Evolutionary conservation across 2,329 filamentous ascomycete genomes (phyloP).

Genomic region (Ophiostoma perfectum): DNA sequence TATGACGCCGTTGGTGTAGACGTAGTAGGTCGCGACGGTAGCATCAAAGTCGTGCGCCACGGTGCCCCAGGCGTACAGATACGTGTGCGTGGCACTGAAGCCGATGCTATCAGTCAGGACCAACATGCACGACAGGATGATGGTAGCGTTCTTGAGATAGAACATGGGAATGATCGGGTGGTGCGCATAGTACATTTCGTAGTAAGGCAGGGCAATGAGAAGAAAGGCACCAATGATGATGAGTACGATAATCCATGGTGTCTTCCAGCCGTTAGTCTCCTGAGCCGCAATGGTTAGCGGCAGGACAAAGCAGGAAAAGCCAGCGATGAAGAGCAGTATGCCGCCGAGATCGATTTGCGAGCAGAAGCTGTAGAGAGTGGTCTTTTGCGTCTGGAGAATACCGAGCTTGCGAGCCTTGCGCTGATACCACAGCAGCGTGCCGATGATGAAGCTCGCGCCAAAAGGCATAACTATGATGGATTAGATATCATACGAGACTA

Average conservation of each 20-base stretch:
- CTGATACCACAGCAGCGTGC: conserved; percentile 46
- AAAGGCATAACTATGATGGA: conserved; percentile 40
- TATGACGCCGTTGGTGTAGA: conserved; percentile 36
- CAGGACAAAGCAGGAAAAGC: conserved; percentile 34
- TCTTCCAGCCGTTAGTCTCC: no score
- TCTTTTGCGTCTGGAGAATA: conserved; percentile 30
- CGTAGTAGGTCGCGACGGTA: conserved; percentile 41
- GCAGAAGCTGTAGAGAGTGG: conserved; percentile 34
- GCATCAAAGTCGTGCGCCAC: conserved; percentile 40
- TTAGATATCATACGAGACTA: no score
- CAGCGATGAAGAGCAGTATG: conserved; percentile 42
- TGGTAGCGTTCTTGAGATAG: conserved; percentile 42
- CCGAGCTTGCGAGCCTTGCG: conserved; percentile 41
- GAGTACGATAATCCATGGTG: neutral
- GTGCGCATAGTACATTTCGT: conserved; percentile 41
- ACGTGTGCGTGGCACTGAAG: conserved; percentile 43
- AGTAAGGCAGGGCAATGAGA: conserved; percentile 42
- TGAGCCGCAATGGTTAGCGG: no score
- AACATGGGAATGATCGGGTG: conserved; percentile 43
- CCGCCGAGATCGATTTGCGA: conserved; percentile 40
- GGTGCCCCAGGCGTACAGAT: conserved; percentile 44
- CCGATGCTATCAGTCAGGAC: conserved; percentile 39
- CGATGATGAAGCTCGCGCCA: conserved; percentile 45
- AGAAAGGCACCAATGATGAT: conserved; percentile 35
- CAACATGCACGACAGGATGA: conserved; percentile 39